These are phyloP conservation scores for Prunus campanulata DNA, from an alignment of 306 rosid species.

Conservation along the genomic window DNA sequence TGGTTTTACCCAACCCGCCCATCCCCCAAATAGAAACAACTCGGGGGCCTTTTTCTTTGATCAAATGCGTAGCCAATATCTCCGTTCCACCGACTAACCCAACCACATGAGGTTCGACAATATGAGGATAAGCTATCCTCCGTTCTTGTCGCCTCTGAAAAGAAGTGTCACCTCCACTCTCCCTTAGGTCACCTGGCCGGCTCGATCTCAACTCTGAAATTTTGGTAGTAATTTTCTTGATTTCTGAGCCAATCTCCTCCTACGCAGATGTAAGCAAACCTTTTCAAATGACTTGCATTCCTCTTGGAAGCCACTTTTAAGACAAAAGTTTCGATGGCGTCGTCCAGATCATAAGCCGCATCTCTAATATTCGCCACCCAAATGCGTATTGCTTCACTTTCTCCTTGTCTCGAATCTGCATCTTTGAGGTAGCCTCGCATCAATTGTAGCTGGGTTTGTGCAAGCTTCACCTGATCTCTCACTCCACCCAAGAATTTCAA, in stretches of 20 bases:
- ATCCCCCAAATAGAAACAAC: conserved; percentile 16
- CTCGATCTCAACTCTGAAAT: conserved; percentile 35
- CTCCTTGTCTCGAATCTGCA: conserved; percentile 36
- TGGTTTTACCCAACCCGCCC: conserved; percentile 11
- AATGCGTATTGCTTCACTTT: background rate
- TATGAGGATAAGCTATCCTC: conserved; percentile 19
- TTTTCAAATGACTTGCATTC: conserved; percentile 6
- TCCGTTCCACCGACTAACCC: background rate
- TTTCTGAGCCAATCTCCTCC: conserved; percentile 18
- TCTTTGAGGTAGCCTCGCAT: background rate
- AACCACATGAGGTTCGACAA: background rate
- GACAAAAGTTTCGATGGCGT: conserved; percentile 35
- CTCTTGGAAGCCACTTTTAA: background rate
- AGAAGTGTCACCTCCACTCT: conserved; percentile 10
- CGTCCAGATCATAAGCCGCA: conserved; percentile 30
- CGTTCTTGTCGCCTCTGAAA: background rate
- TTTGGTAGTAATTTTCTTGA: conserved; percentile 22
- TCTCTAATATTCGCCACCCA: background rate
- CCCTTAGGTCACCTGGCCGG: conserved; percentile 33
- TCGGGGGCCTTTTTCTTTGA: background rate
- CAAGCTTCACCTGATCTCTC: background rate
- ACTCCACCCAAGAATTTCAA: background rate
- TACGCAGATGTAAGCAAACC: conserved; percentile 19
- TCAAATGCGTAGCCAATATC: background rate
- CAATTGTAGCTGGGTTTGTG: background rate